Percentiles rank a stretch among this genome's conserved stretches.
phyloP scores from a whole-genome alignment of 2,329 filamentous ascomycete species.

The Talaromyces sp. region DNA sequence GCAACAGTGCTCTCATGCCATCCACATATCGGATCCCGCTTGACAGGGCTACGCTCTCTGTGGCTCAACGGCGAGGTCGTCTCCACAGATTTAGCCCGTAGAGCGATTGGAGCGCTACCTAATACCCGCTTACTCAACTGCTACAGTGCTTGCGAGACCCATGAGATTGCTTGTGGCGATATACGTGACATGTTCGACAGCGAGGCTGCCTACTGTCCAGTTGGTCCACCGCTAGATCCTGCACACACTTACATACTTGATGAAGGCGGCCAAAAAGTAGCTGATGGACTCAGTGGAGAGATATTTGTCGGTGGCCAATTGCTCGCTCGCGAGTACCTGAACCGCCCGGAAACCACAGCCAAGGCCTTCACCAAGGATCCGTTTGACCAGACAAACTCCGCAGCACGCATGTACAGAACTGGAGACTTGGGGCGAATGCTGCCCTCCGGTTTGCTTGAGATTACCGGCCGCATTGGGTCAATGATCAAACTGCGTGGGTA shows the following conservation, averaged over 20 bases:
- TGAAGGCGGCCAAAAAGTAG: constrained; percentile 61
- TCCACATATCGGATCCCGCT: constrained; percentile 56
- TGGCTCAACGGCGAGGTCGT: constrained; percentile 84
- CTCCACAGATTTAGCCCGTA: constrained; percentile 67
- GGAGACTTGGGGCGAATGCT: constrained; percentile 66
- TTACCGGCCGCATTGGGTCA: constrained; percentile 68
- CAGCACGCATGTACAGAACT: constrained; percentile 68
- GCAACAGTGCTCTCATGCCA: constrained; percentile 69
- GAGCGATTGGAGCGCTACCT: constrained; percentile 63
- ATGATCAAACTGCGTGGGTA: constrained; percentile 81
- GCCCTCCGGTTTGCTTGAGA: constrained; percentile 64
- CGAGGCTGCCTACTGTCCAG: constrained; percentile 65
- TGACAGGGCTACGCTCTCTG: constrained; percentile 63
- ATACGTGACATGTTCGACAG: constrained; percentile 62
- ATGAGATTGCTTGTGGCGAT: constrained; percentile 73
- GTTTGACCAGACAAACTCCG: constrained; percentile 52
- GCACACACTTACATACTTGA: constrained; percentile 68
- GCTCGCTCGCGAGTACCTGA: constrained; percentile 71
- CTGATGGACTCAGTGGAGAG: constrained; percentile 61
- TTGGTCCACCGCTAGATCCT: constrained; percentile 64
- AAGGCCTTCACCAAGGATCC: constrained; percentile 65
- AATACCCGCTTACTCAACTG: constrained; percentile 68
- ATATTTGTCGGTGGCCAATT: constrained; percentile 70
- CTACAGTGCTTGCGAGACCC: constrained; percentile 78
- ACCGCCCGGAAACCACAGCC: constrained; percentile 71